Evolutionary conservation across 2,329 filamentous ascomycete species (phyloP), one percentile per base, ranked within the genome.

Genomic region (Xylaria sp.): DNA sequence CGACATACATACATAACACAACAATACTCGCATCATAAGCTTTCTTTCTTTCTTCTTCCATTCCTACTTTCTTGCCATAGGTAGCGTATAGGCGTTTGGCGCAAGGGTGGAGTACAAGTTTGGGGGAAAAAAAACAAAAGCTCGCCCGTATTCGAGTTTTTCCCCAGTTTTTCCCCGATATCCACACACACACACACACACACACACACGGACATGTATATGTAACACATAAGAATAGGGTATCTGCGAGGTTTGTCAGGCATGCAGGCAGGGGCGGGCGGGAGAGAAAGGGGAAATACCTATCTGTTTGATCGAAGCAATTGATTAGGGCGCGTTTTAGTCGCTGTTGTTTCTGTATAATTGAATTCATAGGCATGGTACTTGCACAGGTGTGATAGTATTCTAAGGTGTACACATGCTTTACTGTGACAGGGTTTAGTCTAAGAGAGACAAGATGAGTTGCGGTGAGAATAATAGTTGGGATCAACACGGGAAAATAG

Each of bases 81-180:
- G 18, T 36, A 53, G 50, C 50, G 50, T 53, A 34, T 34, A 34
- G 50, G 50, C n/a, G 50, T 55, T 36, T 3, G 30, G 50, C 50
- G 50, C 50, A 2, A n/a, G 30, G 32, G 30, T 55, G 50, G 46
- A 30, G 46, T n/a, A n/a, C 1, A 48, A 30, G 25, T 50, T 30
- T 50, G 46, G n/a, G n/a, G n/a, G n/a, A 8, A 18, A 50, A 50
- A n/a, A 50, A 3, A 7, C n/a, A 18, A 8, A n/a, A 18, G 13
- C 5, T 34, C 32, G 32, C 4, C 4, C 32, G 9, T 34, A n/a
- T n/a, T n/a, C n/a, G n/a, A n/a, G 36, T 5, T 20, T 25, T 25
- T 25, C 12, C 12, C 45, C 45, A 12, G 10, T 48, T 48, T 28
- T 30, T 4, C 7, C 39, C 12, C 25, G 25, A 30, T 30, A 50